Conservation (phyloP, 768 basidiomycete species). For the Nidularia pulvinata region DNA sequence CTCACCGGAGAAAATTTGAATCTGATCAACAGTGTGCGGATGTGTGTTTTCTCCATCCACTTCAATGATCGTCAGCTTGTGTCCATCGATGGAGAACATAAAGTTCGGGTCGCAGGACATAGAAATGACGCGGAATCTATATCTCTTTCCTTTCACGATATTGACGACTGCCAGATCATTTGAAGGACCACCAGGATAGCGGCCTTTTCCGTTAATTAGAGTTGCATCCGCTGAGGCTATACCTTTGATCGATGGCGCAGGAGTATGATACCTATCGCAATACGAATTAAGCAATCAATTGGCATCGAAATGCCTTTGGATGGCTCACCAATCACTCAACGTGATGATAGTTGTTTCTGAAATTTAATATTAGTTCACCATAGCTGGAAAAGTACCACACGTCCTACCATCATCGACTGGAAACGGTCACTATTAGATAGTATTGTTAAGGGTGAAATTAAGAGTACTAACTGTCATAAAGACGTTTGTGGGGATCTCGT, state of each 20-base stretch:
- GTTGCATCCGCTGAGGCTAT: conserved; percentile 22
- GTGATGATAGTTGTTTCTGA: conserved; percentile 36
- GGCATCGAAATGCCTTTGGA: neutral
- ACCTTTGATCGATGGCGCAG: conserved; percentile 11
- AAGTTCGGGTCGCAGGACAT: conserved; percentile 27
- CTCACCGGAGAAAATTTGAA: conserved; percentile 39
- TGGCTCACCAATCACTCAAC: conserved; percentile 29
- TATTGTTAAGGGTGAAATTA: neutral
- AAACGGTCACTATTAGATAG: neutral
- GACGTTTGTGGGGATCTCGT: conserved; percentile 14
- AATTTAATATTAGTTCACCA: neutral
- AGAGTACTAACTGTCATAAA: conserved; percentile 10
- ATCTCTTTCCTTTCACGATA: conserved; percentile 28
- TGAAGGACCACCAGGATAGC: conserved; percentile 27
- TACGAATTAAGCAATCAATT: neutral
- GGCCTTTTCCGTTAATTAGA: conserved; percentile 37
- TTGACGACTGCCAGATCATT: conserved; percentile 26
- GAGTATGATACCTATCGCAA: conserved; percentile 18
- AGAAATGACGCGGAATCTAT: conserved; percentile 20
- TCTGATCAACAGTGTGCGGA: conserved; percentile 34
- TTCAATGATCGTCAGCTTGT: conserved; percentile 46
- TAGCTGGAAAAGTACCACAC: conserved; percentile 6
- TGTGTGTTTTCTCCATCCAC: conserved; percentile 36
- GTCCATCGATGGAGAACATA: conserved; percentile 43
- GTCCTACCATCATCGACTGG: conserved; percentile 29